These are phyloP conservation scores for Ogataea methylovora DNA, from an alignment of 805 yeast species.

Conservation along the genomic window DNA sequence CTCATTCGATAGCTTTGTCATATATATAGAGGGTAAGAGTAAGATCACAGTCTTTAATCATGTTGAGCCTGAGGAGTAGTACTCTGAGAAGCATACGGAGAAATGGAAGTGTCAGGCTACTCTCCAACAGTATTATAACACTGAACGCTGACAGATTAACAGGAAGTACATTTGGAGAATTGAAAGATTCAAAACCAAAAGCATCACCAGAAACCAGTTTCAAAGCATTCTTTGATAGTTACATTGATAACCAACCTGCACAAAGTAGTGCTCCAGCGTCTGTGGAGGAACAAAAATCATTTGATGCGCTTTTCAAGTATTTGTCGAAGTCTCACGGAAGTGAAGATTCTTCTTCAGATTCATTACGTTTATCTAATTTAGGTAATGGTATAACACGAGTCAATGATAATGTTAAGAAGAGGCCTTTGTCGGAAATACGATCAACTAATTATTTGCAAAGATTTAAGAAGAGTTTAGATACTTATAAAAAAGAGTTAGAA, in stretches of 20 bases:
- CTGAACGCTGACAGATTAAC: too few relatives aligned
- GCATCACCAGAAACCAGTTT: neutral
- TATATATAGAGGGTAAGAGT: too few relatives aligned
- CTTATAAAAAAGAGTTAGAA: neutral
- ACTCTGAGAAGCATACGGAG: too few relatives aligned
- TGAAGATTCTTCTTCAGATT: neutral
- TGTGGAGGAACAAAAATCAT: slow-evolving; percentile 25
- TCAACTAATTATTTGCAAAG: neutral
- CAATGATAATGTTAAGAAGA: slow-evolving; percentile 16
- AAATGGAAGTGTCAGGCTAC: too few relatives aligned
- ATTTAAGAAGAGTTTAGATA: neutral
- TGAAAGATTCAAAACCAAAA: too few relatives aligned
- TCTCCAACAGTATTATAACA: too few relatives aligned
- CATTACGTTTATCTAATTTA: too few relatives aligned
- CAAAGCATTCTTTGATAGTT: neutral
- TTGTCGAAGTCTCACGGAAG: slow-evolving; percentile 12
- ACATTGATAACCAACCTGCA: neutral
- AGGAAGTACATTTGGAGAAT: too few relatives aligned
- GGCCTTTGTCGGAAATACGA: neutral
- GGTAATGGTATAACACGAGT: slow-evolving; percentile 14
- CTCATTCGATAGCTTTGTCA: too few relatives aligned
- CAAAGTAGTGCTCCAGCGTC: slow-evolving; percentile 8
- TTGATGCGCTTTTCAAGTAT: slow-evolving; percentile 22
- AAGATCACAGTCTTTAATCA: too few relatives aligned
- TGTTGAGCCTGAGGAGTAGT: too few relatives aligned